These are phyloP conservation scores for Neurospora tetraspora DNA, from an alignment of 495 filamentous ascomycete species.

Conservation along the genomic window DNA sequence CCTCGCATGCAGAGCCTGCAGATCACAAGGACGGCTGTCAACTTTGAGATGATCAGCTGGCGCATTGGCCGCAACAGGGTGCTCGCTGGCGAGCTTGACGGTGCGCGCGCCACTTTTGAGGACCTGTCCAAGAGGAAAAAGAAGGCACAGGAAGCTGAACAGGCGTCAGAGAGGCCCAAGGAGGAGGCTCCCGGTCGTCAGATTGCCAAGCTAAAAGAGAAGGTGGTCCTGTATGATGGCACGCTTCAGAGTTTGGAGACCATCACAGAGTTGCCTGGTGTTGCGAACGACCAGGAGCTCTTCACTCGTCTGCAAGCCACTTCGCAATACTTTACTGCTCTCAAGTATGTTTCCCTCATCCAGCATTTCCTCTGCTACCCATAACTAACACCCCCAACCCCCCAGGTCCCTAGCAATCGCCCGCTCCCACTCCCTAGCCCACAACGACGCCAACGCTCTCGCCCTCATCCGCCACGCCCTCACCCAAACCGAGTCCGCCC, in stretches of 20 bases:
- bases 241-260: slow-evolving; percentile 83
- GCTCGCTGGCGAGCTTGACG: slow-evolving; percentile 70
- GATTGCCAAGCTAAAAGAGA: slow-evolving; percentile 71
- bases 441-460: slow-evolving; percentile 69
- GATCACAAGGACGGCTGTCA: slow-evolving; percentile 83
- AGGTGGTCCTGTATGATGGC: slow-evolving; percentile 86
- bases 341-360: slow-evolving; percentile 49
- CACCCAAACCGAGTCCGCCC: slow-evolving; percentile 36
- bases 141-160: slow-evolving; percentile 31
- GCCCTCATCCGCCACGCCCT: slow-evolving; percentile 67
- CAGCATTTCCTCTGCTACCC: not conserved
- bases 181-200: slow-evolving; percentile 56
- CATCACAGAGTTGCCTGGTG: slow-evolving; percentile 78
- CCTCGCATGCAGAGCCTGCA: slow-evolving; percentile 85
- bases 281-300: slow-evolving; percentile 75
- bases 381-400: slow-evolving; percentile 3
- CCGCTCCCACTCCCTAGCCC: slow-evolving; percentile 68
- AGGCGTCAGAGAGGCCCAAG: slow-evolving; percentile 31
- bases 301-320: slow-evolving; percentile 67
- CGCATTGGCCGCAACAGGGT: slow-evolving; percentile 87
- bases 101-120: slow-evolving; percentile 48
- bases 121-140: slow-evolving; percentile 30
- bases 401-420: slow-evolving; percentile 74
- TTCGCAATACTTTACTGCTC: slow-evolving; percentile 72
- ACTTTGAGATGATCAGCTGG: slow-evolving; percentile 90